A percentile compares a stretch with the other conserved stretches of the same genome.
phyloP scores from a whole-genome alignment of 257 asterid species.

The Orobanche coerulescens region DNA sequence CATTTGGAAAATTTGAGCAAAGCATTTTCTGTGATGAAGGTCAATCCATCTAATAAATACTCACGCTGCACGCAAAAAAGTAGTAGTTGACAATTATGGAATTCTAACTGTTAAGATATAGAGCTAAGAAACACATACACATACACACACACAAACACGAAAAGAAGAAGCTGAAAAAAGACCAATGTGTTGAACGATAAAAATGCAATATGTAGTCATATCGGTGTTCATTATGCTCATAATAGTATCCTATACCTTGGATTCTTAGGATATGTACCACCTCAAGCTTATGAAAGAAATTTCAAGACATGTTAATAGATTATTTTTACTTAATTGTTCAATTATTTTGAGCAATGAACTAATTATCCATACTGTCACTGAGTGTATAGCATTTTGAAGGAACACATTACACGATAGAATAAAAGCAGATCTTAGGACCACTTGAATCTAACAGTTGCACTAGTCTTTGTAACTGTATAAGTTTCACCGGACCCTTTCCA shows the following conservation, averaged over 20 bases:
- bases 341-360: constrained; percentile 8
- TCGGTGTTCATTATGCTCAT: too few species aligned
- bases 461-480: not conserved
- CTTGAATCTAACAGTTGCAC: constrained; percentile 4
- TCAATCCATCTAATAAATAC: not conserved
- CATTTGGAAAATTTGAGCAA: not conserved
- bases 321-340: not conserved
- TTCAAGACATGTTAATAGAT: not conserved
- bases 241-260: too few species aligned
- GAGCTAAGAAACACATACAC: too few species aligned
- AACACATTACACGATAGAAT: not conserved
- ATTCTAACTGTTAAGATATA: too few species aligned
- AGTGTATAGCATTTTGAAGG: not conserved
- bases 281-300: too few species aligned
- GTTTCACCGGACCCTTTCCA: not conserved
- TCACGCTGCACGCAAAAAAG: too few species aligned
- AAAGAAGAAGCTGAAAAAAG: too few species aligned
- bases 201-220: too few species aligned
- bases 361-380: not conserved
- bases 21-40: not conserved
- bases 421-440: not conserved
- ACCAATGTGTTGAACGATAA: too few species aligned
- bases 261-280: too few species aligned
- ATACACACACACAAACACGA: too few species aligned
- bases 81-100: too few species aligned